Evolutionary conservation across 202 grass and related monocot species (phyloP).

Genomic region (Panicum virgatum): DNA sequence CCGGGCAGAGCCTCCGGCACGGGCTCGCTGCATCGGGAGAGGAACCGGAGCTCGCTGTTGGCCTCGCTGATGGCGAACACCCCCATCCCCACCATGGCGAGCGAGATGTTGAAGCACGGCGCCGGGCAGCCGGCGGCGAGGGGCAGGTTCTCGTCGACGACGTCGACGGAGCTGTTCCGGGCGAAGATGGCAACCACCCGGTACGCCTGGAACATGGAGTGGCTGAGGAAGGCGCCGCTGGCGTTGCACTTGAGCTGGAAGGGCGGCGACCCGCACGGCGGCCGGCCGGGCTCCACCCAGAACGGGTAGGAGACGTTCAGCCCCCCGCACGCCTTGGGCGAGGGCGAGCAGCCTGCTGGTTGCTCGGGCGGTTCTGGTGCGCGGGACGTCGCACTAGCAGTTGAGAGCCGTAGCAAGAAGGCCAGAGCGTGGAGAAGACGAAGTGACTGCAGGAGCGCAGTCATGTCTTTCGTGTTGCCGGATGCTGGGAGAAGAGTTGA

Average conservation of each 20-base stretch:
- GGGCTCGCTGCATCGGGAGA: neutral
- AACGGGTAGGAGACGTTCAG: conserved; percentile 50
- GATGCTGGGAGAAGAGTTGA: neutral
- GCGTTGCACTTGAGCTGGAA: conserved; percentile 52
- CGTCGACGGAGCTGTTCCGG: conserved; percentile 10
- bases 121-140: conserved; percentile 26
- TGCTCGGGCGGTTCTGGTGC: neutral
- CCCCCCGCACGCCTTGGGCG: conserved; percentile 31
- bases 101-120: conserved; percentile 29
- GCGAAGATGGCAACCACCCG: neutral
- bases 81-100: neutral
- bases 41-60: conserved; percentile 45
- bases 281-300: conserved; percentile 40
- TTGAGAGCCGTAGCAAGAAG: neutral
- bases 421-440: neutral
- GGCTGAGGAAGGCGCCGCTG: conserved; percentile 8
- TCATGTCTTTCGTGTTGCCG: neutral
- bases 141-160: conserved; percentile 38
- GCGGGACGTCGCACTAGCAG: too few species aligned
- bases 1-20: neutral
- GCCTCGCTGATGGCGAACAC: conserved; percentile 12
- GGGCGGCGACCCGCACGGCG: conserved; percentile 33
- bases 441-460: neutral
- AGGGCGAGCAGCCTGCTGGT: conserved; percentile 23
- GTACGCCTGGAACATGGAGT: neutral